These are phyloP conservation scores for Fusarium sp. DNA, from an alignment of 2,329 filamentous ascomycete species.

Conservation along the genomic window DNA sequence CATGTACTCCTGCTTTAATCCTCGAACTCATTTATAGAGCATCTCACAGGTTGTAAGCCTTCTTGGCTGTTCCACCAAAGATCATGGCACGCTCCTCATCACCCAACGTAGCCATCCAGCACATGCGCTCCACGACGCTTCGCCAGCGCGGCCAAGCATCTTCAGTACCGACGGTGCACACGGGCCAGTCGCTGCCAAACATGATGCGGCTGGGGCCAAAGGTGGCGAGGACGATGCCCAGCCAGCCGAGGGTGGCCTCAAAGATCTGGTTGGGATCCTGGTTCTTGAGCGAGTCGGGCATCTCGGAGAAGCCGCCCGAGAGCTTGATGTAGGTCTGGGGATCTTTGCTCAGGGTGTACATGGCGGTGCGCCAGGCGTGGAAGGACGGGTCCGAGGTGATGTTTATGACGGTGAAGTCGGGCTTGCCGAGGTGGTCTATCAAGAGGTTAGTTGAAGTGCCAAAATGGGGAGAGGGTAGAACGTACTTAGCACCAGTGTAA, in stretches of 20 bases:
- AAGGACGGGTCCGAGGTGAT: constrained; percentile 68
- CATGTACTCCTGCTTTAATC: not conserved
- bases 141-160: constrained; percentile 82
- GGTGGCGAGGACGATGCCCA: constrained; percentile 75
- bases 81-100: constrained; percentile 73
- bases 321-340: constrained; percentile 87
- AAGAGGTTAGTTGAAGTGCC: constrained; percentile 17
- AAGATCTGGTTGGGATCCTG: constrained; percentile 69
- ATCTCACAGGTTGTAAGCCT: constrained; percentile 72
- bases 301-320: constrained; percentile 86
- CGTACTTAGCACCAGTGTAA: constrained; percentile 78
- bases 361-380: constrained; percentile 75
- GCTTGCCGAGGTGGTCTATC: constrained; percentile 90
- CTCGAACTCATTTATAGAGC: not conserved
- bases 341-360: constrained; percentile 75
- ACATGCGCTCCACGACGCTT: constrained; percentile 74
- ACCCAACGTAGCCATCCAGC: constrained; percentile 71
- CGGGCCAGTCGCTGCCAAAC: constrained; percentile 95
- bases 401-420: constrained; percentile 76
- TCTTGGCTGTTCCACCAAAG: constrained; percentile 78
- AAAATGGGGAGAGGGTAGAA: constrained; percentile 27
- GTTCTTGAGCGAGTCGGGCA: constrained; percentile 67
- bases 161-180: constrained; percentile 76
- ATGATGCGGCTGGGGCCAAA: constrained; percentile 82
- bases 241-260: constrained; percentile 75